Base-by-base conservation (phyloP, 2,329 filamentous ascomycete species). In the Microsporum canis region DNA sequence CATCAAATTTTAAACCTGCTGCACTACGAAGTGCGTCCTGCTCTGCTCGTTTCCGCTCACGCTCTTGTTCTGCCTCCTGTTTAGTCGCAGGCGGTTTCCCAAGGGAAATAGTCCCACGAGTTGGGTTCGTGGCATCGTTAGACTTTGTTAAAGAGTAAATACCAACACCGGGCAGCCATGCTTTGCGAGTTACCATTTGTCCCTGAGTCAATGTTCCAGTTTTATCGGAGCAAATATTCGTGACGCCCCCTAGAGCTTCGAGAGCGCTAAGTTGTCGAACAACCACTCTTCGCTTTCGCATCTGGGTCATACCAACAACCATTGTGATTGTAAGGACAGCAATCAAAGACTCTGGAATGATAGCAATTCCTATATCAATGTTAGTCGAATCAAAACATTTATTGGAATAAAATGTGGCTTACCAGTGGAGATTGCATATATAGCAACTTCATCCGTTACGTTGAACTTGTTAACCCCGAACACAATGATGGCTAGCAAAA, bases 311-410 rank as follows among this genome's bases (percentile, higher is more conserved):
- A 1, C 80, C 80, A 31, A 80, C 80, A 5, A 80, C 79, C 68
- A 85, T 82, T 6, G 82, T 84, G 65, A 85, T 84, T 1, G 82
- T 85, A 47, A 84, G 73, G 31, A 85, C 82, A 14, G 81, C 82
- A 65, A 84, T 83, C 59, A 88, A 76, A 2, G 83, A 84, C 65
- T 84, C 83, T 0, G 84, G 84, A 61, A 86, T 84, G 67, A 86
- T 84, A 5, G 80, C 82, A 63, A 86, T 77, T 62, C 72, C 71
- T 73, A 53, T 41, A 36, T 29, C 14, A 60, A 60, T n/a, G 58
- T 68, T 60, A 69, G 67, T 55, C 58, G 60, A 39, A 59, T 36
- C 59, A 43, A 36, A 43, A n/a, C 36, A 41, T 38, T 8, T 57
- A 3, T 36, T 12, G 34, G 17, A 34, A 17, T 14, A 59, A 14